Evolutionary conservation across 495 filamentous ascomycete species (phyloP).

Genomic region (Chaetomium fimeti): DNA sequence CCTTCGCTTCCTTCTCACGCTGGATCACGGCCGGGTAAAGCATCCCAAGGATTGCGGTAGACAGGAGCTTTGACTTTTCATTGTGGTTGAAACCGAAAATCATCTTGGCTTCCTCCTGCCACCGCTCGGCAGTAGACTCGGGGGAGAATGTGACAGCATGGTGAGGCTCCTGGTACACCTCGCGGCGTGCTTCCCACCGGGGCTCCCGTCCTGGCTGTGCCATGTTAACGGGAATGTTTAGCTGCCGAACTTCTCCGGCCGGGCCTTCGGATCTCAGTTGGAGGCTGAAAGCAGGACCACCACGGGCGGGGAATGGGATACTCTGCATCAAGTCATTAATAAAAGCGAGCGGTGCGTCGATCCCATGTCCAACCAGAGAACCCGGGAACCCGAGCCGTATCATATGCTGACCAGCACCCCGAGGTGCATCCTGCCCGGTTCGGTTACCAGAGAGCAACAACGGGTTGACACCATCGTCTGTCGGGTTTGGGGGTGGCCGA

Average conservation of each 20-base stretch:
- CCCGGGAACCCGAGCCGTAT: conserved; percentile 41
- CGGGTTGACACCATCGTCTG: conserved; percentile 81
- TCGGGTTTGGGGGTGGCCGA: conserved; percentile 30
- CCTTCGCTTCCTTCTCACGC: conserved; percentile 64
- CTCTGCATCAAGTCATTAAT: conserved; percentile 44
- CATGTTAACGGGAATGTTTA: conserved; percentile 38
- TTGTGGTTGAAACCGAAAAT: conserved; percentile 67
- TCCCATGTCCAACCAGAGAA: conserved; percentile 21
- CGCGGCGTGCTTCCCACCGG: conserved; percentile 43
- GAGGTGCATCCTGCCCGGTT: conserved; percentile 41
- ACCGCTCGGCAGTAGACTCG: conserved; percentile 67
- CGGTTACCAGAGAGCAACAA: conserved; percentile 54
- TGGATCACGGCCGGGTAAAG: conserved; percentile 84
- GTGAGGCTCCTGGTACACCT: conserved; percentile 46
- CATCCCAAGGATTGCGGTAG: conserved; percentile 64
- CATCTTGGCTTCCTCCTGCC: conserved; percentile 88
- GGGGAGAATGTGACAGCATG: conserved; percentile 70
- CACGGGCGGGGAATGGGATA: conserved; percentile 30
- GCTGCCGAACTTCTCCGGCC: conserved; percentile 38
- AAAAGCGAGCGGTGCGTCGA: conserved; percentile 43
- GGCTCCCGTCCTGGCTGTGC: conserved; percentile 32
- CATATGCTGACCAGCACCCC: conserved; percentile 32
- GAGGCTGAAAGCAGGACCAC: conserved; percentile 46
- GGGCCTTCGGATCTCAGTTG: conserved; percentile 42
- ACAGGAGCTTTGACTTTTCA: conserved; percentile 70